Percentiles rank a stretch among this genome's conserved stretches.
These are phyloP conservation scores for Oenanthe javanica DNA, from an alignment of 140 eudicot species.

Conservation along the genomic window DNA sequence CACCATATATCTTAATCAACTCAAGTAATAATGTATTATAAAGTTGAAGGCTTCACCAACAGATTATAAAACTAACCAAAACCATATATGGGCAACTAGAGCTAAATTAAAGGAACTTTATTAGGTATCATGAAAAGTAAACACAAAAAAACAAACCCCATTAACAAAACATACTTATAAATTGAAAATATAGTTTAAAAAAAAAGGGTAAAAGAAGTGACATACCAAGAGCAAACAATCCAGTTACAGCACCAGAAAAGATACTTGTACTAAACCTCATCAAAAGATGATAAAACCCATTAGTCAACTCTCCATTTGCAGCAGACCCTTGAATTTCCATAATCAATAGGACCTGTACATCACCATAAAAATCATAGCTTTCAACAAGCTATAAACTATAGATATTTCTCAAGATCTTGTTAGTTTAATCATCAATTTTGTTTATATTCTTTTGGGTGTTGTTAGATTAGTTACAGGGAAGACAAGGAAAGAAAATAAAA, in stretches of 20 bases:
- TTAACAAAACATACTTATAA: background rate
- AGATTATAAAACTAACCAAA: background rate
- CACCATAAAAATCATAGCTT: background rate
- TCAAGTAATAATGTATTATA: background rate
- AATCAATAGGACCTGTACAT: background rate
- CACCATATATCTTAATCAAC: background rate
- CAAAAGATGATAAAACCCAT: conserved; percentile 24
- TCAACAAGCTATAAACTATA: background rate
- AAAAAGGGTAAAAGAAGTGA: background rate
- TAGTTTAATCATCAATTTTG: too few relatives aligned
- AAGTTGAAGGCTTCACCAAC: background rate
- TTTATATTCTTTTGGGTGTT: background rate
- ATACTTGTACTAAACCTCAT: conserved; percentile 32
- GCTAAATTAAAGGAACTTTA: background rate
- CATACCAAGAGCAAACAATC: conserved; percentile 51
- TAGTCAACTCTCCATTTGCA: conserved; percentile 6
- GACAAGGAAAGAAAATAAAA: background rate
- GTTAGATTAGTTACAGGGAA: background rate
- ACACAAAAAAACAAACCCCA: too few relatives aligned
- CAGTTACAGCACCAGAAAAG: conserved; percentile 44
- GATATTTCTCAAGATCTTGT: background rate
- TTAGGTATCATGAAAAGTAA: background rate
- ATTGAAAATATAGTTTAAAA: background rate
- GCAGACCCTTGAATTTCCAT: conserved; percentile 23
- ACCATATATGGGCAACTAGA: background rate